phyloP scores from a whole-genome alignment of 2,329 filamentous ascomycete species.

The Ophiostoma novo-ulmi region DNA sequence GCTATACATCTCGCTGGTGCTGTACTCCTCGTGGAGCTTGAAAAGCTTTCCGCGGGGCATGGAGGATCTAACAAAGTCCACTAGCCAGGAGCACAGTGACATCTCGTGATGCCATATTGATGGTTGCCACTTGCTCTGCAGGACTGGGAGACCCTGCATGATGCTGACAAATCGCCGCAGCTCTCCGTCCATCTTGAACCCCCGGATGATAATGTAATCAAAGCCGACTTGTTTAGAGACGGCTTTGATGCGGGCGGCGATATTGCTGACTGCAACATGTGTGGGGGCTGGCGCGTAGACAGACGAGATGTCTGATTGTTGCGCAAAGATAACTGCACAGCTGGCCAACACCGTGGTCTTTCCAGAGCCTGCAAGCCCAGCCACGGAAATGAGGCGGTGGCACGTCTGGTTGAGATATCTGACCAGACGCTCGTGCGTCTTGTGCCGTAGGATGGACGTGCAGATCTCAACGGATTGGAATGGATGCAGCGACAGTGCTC shows the following conservation, averaged over 20 bases:
- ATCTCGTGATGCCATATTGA: not conserved
- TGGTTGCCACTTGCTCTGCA: not conserved
- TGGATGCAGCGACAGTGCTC: too few species aligned
- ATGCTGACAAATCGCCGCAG: not conserved
- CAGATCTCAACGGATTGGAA: not conserved
- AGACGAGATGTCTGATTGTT: not conserved
- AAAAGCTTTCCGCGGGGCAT: not conserved
- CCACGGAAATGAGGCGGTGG: not conserved
- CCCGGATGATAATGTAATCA: not conserved
- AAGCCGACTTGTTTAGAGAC: not conserved
- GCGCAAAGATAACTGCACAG: not conserved
- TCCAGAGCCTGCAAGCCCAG: not conserved
- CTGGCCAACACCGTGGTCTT: not conserved
- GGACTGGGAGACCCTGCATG: not conserved
- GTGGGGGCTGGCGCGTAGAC: not conserved
- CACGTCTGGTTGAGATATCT: not conserved
- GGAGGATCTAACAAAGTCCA: not conserved
- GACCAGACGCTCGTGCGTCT: not conserved
- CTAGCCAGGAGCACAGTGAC: not conserved
- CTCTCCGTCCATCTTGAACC: not conserved
- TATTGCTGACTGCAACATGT: not conserved
- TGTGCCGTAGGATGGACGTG: not conserved
- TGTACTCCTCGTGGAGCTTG: not conserved
- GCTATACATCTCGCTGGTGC: not conserved
- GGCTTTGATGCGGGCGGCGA: not conserved